Percentiles rank a stretch among this genome's conserved stretches.
Evolutionary conservation across 306 rosid genomes (phyloP).

Genomic region (Malus asiatica): DNA sequence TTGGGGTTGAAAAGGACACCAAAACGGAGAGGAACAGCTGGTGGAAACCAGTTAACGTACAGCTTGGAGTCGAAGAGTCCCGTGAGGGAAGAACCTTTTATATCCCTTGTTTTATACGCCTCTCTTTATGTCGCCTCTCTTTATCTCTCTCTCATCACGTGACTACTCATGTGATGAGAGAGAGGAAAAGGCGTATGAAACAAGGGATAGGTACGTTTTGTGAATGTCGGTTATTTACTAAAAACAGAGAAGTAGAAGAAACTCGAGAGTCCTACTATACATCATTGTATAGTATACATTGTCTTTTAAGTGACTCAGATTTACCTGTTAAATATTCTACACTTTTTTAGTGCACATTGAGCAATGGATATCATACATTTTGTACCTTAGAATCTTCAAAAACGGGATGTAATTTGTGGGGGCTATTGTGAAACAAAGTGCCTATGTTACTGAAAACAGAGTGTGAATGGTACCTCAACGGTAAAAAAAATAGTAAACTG

Average conservation of each 20-base stretch:
- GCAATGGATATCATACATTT: no score
- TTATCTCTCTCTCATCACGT: not conserved
- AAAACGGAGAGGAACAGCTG: not conserved
- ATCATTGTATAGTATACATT: no score
- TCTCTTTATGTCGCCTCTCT: not conserved
- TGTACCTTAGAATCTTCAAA: no score
- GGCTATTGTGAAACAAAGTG: not conserved
- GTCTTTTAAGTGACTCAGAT: no score
- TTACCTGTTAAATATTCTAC: accelerated
- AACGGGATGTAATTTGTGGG: not conserved
- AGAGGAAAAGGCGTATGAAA: no score
- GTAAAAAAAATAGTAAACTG: no score
- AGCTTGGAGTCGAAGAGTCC: not conserved
- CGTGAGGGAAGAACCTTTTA: no score
- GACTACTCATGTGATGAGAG: not conserved
- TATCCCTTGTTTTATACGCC: not conserved
- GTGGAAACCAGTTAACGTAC: not conserved
- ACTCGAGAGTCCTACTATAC: no score
- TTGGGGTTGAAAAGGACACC: not conserved
- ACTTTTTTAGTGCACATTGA: no score
- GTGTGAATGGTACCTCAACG: no score
- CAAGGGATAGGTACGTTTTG: not conserved
- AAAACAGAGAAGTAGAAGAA: no score
- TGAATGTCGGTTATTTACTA: no score
- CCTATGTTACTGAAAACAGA: not conserved